Conservation (phyloP, 2,329 filamentous ascomycete genomes). For the Pseudogymnoascus pannorum region DNA sequence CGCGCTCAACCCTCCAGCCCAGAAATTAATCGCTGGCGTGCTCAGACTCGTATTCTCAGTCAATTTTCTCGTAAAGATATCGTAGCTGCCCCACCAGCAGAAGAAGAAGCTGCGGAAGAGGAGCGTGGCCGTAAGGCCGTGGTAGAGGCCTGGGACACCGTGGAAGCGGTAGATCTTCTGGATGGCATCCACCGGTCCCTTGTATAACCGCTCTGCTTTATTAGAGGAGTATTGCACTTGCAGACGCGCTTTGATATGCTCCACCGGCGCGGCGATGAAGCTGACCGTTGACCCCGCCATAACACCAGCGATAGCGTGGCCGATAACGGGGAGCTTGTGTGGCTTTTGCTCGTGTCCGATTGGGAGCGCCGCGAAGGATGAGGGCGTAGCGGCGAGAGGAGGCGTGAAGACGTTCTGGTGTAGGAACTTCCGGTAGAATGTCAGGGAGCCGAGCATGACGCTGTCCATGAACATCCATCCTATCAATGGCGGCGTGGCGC, state of each 20-base stretch:
- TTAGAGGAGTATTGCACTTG: constrained; percentile 87
- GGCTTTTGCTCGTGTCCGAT: constrained; percentile 26
- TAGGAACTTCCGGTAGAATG: constrained; percentile 77
- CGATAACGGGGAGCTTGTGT: constrained; percentile 60
- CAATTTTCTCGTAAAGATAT: constrained; percentile 67
- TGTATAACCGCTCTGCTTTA: constrained; percentile 72
- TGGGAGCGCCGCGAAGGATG: constrained; percentile 18
- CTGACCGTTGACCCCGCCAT: constrained; percentile 84
- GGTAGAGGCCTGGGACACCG: constrained; percentile 74
- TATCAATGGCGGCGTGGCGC: constrained; percentile 81
- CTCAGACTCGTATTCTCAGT: constrained; percentile 61
- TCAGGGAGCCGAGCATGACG: constrained; percentile 84
- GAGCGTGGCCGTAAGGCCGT: constrained; percentile 76
- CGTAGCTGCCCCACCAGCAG: constrained; percentile 97
- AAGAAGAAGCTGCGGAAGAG: constrained; percentile 93
- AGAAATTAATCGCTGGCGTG: constrained; percentile 84
- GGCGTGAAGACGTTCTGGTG: constrained; percentile 69
- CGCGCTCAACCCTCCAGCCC: constrained; percentile 87
- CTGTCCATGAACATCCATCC: constrained; percentile 99
- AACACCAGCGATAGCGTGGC: constrained; percentile 82
- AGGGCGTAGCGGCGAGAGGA: constrained; percentile 26
- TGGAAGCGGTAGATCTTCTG: constrained; percentile 63
- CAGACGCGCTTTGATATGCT: constrained; percentile 88
- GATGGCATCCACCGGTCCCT: constrained; percentile 78
- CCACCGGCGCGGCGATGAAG: constrained; percentile 87